Base-by-base conservation (phyloP, 2,329 filamentous ascomycete genomes). In the Passalora sequoiae region DNA sequence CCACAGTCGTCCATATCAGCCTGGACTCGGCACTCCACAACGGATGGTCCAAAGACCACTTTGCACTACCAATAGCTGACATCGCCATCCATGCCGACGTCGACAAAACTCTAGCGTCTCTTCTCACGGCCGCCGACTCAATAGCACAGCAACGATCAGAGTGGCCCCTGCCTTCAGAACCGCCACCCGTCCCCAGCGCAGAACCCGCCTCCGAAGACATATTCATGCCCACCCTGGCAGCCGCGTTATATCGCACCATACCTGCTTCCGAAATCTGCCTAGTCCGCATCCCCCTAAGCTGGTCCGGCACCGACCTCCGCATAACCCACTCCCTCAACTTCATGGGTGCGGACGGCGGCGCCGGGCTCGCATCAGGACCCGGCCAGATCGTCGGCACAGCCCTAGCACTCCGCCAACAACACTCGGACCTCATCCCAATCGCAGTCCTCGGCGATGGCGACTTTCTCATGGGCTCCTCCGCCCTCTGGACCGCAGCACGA, bases 11-110 rank as follows among this genome's bases (percentile, higher is more conserved):
- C 1, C 48, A 50, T 21, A 20, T 51, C 15, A 44, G 38, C 16
- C 16, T 53, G 21, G 50, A 53, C 19, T 42, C 42, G n/a, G 41
- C 40, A 7, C 39, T 53, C 2, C 50, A 53, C 31, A 53, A 53
- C 22, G 50, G 50, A n/a, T 53, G 47, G 50, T 49, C 44, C 6
- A 53, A 53, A 28, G 50, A 53, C 13, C 50, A 51, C 28, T 53
- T 53, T 25, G 50, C 47, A 2, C 35, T 50, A 20, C 42, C 50
- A 6, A 47, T 45, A 4, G 47, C 43, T 2, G 50, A 53, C 30
- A 42, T 50, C 19, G 16, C 31, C 6, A 40, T 53, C 10, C 35
- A 43, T 19, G 50, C 50, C 8, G 50, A 53, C 30, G 40, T 45
- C 6, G 45, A 51, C 25, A 43, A 40, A 28, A 48, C 43, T 24